Evolutionary conservation across 495 filamentous ascomycete genomes (phyloP), one percentile per base, ranked within the genome.

Genomic region (Lophium mytilinum): DNA sequence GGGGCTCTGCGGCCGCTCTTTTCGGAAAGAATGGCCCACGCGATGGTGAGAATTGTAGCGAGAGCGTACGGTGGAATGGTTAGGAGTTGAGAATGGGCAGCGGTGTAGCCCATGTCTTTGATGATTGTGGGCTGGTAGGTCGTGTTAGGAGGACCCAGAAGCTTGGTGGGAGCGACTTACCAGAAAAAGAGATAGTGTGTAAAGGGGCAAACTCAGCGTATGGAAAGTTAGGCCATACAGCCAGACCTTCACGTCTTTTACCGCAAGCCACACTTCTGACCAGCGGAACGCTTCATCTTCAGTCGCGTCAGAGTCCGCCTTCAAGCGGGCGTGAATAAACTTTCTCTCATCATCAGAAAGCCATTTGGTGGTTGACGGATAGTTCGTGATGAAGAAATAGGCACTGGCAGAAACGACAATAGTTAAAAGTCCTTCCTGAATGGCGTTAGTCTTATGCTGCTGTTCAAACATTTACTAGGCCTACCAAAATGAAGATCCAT

Each of bases 401-500:
- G 84, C 79, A 1, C 73, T 54, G 0, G 80, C 37, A 0, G 86
- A 81, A 33, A 88, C 73, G 0, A 85, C 43, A 1, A 89, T 74
- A 0, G 88, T 91, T 9, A 83, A 68, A 8, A 88, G 74, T 3
- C 86, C 86, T 73, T 89, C 85, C 81, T 83, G 50, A 8, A 48
- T 19, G 30, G 9, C n/a, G 18, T 50, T 30, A 36, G n/a, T n/a
- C 9, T 45, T 53, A 57, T 50, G 56, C 49, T 18, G 8, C 6
- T 17, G 18, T 8, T 12, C 8, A 11, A 39, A 14, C 15, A 24
- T 11, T 33, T 34, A 66, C 62, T 12, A 68, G 3, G 67, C 75
- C 53, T 68, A 83, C 84, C 21, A 91, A 72, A 24, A 90, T 88
- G 57, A 92, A 91, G 50, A 92, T 90, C 84, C 88, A 92, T 9